Percentiles rank a stretch among this genome's conserved stretches.
Evolutionary conservation across 805 yeast genomes (phyloP).

Genomic region (Lipomyces lipofer): DNA sequence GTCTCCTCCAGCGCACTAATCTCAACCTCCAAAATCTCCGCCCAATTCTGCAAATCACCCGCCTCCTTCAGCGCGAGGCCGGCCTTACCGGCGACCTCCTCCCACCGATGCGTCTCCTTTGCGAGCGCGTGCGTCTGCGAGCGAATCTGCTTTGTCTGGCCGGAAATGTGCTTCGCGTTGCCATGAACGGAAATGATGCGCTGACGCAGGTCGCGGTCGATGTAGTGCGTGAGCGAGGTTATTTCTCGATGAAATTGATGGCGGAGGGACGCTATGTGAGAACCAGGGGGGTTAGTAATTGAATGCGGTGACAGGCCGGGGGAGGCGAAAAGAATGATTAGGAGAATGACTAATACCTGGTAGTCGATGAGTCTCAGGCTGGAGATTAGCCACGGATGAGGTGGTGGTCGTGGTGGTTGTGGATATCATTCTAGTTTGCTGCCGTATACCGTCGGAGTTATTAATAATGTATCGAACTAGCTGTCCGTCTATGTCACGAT

Average conservation of each 20-base stretch:
- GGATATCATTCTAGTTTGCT: too few species aligned
- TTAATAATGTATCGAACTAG: too few species aligned
- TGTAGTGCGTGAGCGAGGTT: constrained; percentile 23
- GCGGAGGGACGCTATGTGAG: constrained; percentile 20
- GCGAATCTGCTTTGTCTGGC: constrained; percentile 26
- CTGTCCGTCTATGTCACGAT: too few species aligned
- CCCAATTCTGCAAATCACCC: constrained; percentile 53
- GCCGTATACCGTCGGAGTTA: too few species aligned
- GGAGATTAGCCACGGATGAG: too few species aligned
- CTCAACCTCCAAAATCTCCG: constrained; percentile 71
- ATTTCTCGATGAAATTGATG: constrained; percentile 25
- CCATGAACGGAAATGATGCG: constrained; percentile 28
- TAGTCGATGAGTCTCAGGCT: too few species aligned
- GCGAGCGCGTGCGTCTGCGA: constrained; percentile 17
- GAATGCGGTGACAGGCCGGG: too few species aligned
- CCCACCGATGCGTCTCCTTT: constrained; percentile 26
- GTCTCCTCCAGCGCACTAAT: constrained; percentile 69
- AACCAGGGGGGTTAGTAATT: too few species aligned
- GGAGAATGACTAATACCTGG: too few species aligned
- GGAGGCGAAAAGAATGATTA: too few species aligned
- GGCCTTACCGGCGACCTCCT: constrained; percentile 22
- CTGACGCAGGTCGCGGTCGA: constrained; percentile 27
- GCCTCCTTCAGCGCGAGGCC: constrained; percentile 32
- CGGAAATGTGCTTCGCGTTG: constrained; percentile 26
- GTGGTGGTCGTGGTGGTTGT: too few species aligned